Evolutionary conservation across 768 basidiomycete species (phyloP), one percentile per base, ranked within the genome.

Genomic region (Dioszegia hungarica): DNA sequence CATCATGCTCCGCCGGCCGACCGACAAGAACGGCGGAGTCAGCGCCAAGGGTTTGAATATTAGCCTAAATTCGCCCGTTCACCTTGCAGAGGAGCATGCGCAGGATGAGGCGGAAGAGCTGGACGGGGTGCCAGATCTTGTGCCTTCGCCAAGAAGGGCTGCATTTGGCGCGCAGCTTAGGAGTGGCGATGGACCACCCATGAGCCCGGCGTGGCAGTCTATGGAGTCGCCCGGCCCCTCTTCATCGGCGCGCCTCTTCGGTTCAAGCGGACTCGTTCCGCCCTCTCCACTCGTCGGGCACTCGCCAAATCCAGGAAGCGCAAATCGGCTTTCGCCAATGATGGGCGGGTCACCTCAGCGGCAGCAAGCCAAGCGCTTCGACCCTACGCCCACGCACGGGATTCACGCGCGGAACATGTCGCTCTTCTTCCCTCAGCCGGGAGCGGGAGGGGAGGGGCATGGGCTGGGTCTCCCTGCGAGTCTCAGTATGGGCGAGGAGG

Each of bases 361-460:
- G n/a, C n/a, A n/a, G n/a, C n/a, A n/a, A n/a, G 10, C 34, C 36
- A 38, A 38, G 22, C 29, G 25, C 25, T 57, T 50, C 38, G 56
- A 44, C 49, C 56, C 52, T 37, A 57, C 55, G 9, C 55, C 52
- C 2, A 44, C 24, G 1, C 72, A 73, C 53, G 68, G 72, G 27
- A 79, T 94, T 17, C 91, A 95, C 70, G 92, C 91, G 0, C 84
- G 91, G 43, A 97, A 97, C 68, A 79, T 95, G 2, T 93, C 90
- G 0, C 80, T 94, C 17, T 94, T 86, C 81, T 95, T 95, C 66
- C 92, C 92, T 15, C 82, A 85, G 31, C 88, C 89, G 0, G 88
- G 86, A 2, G 79, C 1, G 19, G 83, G 29, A 72, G 77, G 0
- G 83, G 85, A 66, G 83, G 24, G 17, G 12, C 24, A 47, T 8